Conservation (phyloP, 495 filamentous ascomycete species). For the Copromyces sp. region DNA sequence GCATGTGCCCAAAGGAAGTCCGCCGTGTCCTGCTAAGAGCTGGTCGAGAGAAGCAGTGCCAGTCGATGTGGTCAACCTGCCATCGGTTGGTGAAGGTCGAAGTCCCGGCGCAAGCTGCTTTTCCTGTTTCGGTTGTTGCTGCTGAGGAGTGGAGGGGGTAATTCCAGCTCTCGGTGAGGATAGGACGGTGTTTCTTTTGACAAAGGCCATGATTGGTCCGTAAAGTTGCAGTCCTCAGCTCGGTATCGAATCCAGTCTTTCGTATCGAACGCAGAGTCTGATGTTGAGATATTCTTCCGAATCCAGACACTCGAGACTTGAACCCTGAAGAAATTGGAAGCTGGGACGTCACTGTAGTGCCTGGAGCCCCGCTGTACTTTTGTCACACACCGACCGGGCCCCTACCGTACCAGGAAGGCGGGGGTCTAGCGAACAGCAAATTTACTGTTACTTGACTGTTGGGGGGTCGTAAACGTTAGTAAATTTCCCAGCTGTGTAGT, state of each 20-base stretch:
- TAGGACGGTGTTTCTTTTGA: constrained; percentile 74
- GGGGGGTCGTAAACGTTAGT: no score
- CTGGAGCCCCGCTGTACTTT: background rate
- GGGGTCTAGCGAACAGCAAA: no score
- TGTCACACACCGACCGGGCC: background rate
- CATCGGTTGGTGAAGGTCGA: constrained; percentile 82
- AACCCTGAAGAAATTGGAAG: background rate
- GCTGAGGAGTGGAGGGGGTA: background rate
- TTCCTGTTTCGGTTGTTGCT: constrained; percentile 7
- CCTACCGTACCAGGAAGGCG: no score
- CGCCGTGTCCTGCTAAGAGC: constrained; percentile 80
- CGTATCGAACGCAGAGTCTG: background rate
- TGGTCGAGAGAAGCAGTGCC: constrained; percentile 76
- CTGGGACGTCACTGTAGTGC: background rate
- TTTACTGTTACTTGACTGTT: no score
- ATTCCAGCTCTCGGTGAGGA: constrained; percentile 23
- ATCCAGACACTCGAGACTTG: background rate
- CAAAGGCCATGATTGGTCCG: constrained; percentile 63
- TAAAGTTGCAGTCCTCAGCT: background rate
- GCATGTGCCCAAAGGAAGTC: constrained; percentile 70
- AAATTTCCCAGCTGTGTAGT: no score
- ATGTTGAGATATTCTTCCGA: background rate
- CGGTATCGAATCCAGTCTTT: background rate
- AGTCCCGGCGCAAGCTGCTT: constrained; percentile 50
- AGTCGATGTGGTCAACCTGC: constrained; percentile 81